Evolutionary conservation across 345 rosid species (phyloP), one percentile per base, ranked within the genome.

Genomic region (Populus deltoides): DNA sequence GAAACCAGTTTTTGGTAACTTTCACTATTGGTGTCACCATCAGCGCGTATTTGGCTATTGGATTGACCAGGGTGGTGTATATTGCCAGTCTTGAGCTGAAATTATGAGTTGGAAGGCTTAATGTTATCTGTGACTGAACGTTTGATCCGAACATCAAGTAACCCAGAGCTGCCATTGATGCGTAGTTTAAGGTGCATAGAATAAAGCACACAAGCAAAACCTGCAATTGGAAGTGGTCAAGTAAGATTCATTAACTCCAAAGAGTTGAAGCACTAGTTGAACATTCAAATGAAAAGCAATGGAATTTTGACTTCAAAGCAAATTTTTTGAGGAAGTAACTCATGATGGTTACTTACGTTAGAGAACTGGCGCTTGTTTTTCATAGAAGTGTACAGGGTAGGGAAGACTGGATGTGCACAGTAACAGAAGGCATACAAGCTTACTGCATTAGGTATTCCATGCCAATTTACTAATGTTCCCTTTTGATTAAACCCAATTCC

Each of bases 381-480:
- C 94, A 92, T 92, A 31, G 97, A 92, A 79, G 83, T 88, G 85
- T 94, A 94, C 2, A 94, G 85, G 15, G 93, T 92, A 3, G 98
- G 98, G 72, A 93, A 94, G 57, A 94, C 95, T 0, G 98, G 98
- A 80, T 94, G 98, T 1, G 97, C 97, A 31, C 98, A 92, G 24
- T 88, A 94, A 76, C 98, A 94, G 83, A 94, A 94, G 20, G 90
- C 88, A 36, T 90, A 94, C 78, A 94, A 89, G 79, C 98, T 94
- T 63, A 94, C 83, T 0, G 98, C 90, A 13, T 92, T 90, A 6
- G 93, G 84, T 31, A 93, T 78, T 80, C 98, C 95, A 13, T 75
- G 81, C 88, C 81, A 82, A 51, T 89, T 85, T 35, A 94, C 39
- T 2, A 79, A 55, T 8, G 73, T 78, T 43, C 92, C 95, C 49